Evolutionary conservation across 495 filamentous ascomycete genomes (phyloP).

Genomic region (Sphaerosporella brunnea): DNA sequence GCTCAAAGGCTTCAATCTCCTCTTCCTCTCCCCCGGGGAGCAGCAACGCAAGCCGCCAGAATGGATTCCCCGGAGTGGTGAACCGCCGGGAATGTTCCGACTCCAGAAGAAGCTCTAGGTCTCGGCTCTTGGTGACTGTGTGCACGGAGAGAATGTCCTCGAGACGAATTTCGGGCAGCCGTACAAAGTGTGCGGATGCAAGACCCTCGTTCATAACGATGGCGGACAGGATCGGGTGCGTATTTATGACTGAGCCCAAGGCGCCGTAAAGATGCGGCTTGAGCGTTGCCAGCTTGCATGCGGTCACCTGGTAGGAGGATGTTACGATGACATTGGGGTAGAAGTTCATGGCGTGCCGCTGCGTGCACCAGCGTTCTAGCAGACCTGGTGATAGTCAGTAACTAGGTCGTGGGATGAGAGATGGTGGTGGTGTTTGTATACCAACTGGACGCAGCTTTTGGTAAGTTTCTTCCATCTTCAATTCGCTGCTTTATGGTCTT

Average conservation of each 20-base stretch:
- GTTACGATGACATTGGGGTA: conserved; percentile 32
- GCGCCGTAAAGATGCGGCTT: conserved; percentile 29
- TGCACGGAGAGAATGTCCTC: conserved; percentile 27
- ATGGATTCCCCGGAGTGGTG: background rate
- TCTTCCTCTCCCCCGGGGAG: conserved; percentile 17
- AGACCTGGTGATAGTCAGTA: conserved; percentile 19
- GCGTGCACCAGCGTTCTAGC: conserved; percentile 32
- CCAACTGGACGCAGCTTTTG: background rate
- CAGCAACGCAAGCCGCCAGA: background rate
- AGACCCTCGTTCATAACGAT: conserved; percentile 31
- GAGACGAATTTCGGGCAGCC: conserved; percentile 31
- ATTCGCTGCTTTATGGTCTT: no score
- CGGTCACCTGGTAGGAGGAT: conserved; percentile 29
- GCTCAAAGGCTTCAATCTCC: conserved; percentile 29
- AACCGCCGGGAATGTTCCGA: background rate
- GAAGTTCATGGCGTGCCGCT: conserved; percentile 30
- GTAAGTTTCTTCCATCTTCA: no score
- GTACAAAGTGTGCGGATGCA: conserved; percentile 30
- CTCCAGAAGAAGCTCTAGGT: background rate
- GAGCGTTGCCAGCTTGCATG: conserved; percentile 16
- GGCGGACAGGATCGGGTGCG: conserved; percentile 31
- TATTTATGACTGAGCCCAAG: conserved; percentile 27
- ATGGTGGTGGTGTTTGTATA: background rate
- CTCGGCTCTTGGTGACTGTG: conserved; percentile 9
- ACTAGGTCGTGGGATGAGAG: background rate